phyloP scores from a whole-genome alignment of 2,329 filamentous ascomycete genomes.

The Ophiostoma piceae region DNA sequence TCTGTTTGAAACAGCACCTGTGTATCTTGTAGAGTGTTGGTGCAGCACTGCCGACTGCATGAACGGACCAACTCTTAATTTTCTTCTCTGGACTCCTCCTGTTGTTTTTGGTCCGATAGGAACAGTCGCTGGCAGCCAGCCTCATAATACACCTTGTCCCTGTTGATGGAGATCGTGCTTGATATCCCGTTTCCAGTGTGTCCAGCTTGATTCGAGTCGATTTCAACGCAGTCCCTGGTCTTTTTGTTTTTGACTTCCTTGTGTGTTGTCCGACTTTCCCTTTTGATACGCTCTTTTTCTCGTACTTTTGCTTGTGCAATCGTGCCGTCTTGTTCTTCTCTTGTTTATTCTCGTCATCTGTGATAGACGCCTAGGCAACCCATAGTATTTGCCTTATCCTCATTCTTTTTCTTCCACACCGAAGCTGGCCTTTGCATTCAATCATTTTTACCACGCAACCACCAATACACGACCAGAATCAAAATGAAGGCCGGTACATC shows the following conservation, averaged over 20 bases:
- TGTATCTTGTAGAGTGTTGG: background rate
- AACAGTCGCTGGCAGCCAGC: background rate
- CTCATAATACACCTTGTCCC: background rate
- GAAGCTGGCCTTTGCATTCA: background rate
- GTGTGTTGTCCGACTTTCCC: background rate
- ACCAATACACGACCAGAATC: background rate
- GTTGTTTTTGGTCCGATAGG: background rate
- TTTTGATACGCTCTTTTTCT: background rate
- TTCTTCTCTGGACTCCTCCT: background rate
- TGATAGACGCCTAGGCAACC: background rate
- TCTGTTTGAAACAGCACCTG: background rate
- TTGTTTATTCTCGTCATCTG: background rate
- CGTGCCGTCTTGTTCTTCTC: background rate
- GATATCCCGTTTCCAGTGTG: background rate
- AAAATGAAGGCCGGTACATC: conserved; percentile 5
- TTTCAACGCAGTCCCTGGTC: background rate
- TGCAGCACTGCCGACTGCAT: conserved; percentile 1
- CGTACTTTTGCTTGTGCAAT: background rate
- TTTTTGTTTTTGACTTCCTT: background rate
- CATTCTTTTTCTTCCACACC: background rate
- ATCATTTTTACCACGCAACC: background rate
- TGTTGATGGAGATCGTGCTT: background rate
- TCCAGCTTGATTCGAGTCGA: background rate
- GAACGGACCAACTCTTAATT: conserved; percentile 1
- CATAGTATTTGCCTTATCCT: background rate